These are phyloP conservation scores for Camellia japonica DNA, from an alignment of 148 eudicot species.

Conservation along the genomic window DNA sequence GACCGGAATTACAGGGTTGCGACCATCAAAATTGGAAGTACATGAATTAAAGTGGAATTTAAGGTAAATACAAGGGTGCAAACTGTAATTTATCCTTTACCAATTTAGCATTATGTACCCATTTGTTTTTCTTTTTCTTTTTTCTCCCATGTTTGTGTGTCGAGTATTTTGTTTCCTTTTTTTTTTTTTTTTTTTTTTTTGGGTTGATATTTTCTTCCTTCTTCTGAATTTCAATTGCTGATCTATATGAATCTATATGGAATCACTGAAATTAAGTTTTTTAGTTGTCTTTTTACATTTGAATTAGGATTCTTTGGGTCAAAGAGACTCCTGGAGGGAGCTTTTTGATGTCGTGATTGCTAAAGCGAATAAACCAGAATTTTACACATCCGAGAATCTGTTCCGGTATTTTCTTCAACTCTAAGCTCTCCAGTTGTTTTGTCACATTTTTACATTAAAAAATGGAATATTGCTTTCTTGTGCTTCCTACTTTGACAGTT, in stretches of 20 bases:
- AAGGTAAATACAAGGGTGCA: neutral
- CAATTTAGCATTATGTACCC: neutral
- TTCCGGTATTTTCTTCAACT: constrained; percentile 59
- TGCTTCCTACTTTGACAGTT: neutral
- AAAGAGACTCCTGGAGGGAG: constrained; percentile 87
- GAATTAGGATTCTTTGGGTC: constrained; percentile 71
- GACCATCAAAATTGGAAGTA: neutral
- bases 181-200: neutral
- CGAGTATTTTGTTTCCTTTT: neutral
- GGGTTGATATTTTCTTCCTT: neutral
- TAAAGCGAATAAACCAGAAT: constrained; percentile 96
- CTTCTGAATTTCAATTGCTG: neutral
- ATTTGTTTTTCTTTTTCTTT: neutral
- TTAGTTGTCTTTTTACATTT: constrained; percentile 17
- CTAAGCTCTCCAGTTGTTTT: constrained; percentile 2
- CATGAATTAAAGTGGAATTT: neutral
- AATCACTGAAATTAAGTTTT: neutral
- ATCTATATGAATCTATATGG: neutral
- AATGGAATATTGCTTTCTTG: neutral
- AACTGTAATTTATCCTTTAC: neutral
- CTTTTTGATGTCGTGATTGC: constrained; percentile 99
- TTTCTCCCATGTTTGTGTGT: neutral
- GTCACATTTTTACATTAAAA: neutral
- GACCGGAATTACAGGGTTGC: neutral
- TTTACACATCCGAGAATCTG: constrained; percentile 93